Percentiles rank a stretch among this genome's conserved stretches.
Conservation (phyloP, 1,284 basidiomycete genomes). For the Cutaneotrichosporon cutaneum region DNA sequence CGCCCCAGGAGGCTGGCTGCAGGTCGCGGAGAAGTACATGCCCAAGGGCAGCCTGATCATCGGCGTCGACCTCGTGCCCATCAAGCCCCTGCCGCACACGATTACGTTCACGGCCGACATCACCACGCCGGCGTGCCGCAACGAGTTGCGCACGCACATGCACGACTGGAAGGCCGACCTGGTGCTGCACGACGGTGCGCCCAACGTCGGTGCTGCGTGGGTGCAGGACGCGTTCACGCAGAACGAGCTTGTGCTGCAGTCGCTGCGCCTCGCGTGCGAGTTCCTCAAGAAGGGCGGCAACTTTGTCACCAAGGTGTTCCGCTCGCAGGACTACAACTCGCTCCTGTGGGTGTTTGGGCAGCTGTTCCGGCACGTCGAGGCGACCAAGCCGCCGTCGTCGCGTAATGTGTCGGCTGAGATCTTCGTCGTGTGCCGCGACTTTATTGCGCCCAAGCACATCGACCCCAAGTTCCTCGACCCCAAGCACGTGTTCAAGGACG, state of each 20-base stretch:
- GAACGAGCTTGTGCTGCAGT: conserved; percentile 94
- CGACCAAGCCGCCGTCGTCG: conserved; percentile 97
- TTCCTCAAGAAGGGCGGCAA: conserved; percentile 91
- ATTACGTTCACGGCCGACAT: conserved; percentile 94
- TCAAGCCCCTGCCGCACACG: conserved; percentile 91
- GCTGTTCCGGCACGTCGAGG: conserved; percentile 93
- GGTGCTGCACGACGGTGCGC: conserved; percentile 99
- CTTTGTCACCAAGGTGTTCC: conserved; percentile 98
- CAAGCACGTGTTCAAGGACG: conserved; percentile 95
- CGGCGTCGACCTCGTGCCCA: conserved; percentile 95
- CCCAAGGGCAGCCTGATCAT: conserved; percentile 91
- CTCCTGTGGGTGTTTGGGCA: conserved; percentile 99
- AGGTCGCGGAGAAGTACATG: conserved; percentile 99
- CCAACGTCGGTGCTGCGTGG: conserved; percentile 99
- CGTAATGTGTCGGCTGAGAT: conserved; percentile 99
- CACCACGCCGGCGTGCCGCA: conserved; percentile 86
- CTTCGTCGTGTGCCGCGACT: conserved; percentile 97
- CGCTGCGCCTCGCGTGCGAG: conserved; percentile 93
- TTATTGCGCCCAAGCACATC: conserved; percentile 90
- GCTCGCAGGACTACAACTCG: conserved; percentile 97
- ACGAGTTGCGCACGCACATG: conserved; percentile 79
- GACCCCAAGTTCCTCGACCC: conserved; percentile 99
- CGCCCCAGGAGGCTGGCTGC: conserved; percentile 98
- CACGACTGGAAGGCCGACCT: conserved; percentile 99
- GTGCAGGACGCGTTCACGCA: conserved; percentile 98